phyloP scores from a whole-genome alignment of 1,139 yeast genomes.

The Petasospora fabianii region DNA sequence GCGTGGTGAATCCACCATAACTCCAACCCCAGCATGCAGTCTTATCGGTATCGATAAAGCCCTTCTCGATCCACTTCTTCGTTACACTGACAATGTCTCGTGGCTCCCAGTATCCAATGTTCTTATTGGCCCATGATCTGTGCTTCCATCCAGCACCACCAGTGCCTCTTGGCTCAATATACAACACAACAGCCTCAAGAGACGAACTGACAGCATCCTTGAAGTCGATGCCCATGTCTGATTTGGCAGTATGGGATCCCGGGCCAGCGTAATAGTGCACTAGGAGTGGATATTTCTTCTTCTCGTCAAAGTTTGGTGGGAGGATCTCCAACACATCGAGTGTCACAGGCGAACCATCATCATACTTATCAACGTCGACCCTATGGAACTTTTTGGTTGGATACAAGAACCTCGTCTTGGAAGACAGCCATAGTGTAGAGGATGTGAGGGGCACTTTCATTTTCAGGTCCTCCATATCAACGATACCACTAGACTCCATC shows the following conservation, averaged over 20 bases:
- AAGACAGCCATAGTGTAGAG: constrained; percentile 19
- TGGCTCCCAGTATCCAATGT: constrained; percentile 86
- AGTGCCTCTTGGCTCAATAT: constrained; percentile 94
- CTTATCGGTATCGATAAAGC: constrained; percentile 53
- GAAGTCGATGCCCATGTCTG: constrained; percentile 55
- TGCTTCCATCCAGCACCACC: constrained; percentile 83
- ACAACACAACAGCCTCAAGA: constrained; percentile 69
- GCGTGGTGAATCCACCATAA: constrained; percentile 78
- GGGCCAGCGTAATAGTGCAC: constrained; percentile 95
- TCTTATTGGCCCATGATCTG: constrained; percentile 61
- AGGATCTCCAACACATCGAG: constrained; percentile 70
- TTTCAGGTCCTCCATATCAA: constrained; percentile 25
- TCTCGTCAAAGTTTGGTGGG: constrained; percentile 61
- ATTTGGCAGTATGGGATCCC: constrained; percentile 71
- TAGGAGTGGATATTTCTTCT: constrained; percentile 66
- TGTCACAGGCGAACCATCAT: constrained; percentile 34
- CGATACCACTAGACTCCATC: constrained; percentile 42
- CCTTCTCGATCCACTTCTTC: constrained; percentile 52
- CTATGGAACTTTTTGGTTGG: constrained; percentile 55
- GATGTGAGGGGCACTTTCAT: constrained; percentile 27
- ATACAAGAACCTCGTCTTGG: constrained; percentile 39
- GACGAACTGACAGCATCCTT: constrained; percentile 67
- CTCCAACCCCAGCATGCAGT: constrained; percentile 99
- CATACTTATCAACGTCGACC: constrained; percentile 40
- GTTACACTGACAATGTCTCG: constrained; percentile 72